Base-by-base conservation (phyloP, 306 rosid species). In the Lathyrus oleraceus region DNA sequence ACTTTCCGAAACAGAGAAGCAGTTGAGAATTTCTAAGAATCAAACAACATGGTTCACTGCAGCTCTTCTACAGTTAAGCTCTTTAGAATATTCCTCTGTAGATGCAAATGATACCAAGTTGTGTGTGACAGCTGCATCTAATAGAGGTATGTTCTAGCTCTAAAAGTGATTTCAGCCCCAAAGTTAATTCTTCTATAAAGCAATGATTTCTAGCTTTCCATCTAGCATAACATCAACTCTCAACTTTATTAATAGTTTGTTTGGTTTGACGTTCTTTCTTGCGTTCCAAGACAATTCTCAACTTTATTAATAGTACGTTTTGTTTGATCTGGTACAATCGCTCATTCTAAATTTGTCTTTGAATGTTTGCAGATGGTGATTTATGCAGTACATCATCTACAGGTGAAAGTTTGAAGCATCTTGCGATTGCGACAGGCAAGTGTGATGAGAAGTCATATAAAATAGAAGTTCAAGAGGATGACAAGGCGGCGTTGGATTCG, bases 11-110 rank as follows among this genome's bases (percentile, higher is more conserved):
- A 69, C 97, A 2, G 91, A 89, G 79, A 92, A 86, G 84, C 96
- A 86, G 71, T 66, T 92, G 72, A 78, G 92, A 76, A 81, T 89
- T 79, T 92, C 96, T 12, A 92, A 87, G 84, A 92, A 87, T 70
- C 96, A 87, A 73, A 66, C 89, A 25, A 92, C 96, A 43, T 92
- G 97, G 96, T 89, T 89, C 70, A 92, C 90, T 6, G 97, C 86
- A 51, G 97, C 96, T 56, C 89, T 92, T 51, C 74, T 92, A 48
- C 97, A 89, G 79, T 81, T 92, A 65, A 89, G 92, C 73, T 83
- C 95, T 10, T 27, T 54, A 12, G 96, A 89, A 42, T 47, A 75
- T 54, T 82, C 87, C 58, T 77, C 89, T 17, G 63, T 45, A 36
- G 79, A 84, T 81, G 61, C 76, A 28, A 84, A 67, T 72, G 87